These are phyloP conservation scores for Kazachstania taianensis DNA, from an alignment of 805 yeast species.

Conservation along the genomic window DNA sequence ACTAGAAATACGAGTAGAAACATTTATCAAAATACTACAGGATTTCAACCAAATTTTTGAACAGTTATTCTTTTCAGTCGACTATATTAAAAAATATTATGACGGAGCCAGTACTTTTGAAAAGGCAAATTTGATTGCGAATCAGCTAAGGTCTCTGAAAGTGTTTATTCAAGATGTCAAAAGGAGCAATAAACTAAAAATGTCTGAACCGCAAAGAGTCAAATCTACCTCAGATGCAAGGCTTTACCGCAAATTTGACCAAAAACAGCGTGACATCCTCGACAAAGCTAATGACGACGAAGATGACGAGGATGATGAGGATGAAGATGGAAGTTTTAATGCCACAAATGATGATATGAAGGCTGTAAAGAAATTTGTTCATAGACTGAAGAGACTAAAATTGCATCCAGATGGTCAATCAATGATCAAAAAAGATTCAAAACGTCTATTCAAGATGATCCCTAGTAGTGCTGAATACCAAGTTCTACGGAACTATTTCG, in stretches of 20 bases:
- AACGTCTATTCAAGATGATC: conserved; percentile 67
- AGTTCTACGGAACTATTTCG: conserved; percentile 80
- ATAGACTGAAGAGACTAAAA: conserved; percentile 56
- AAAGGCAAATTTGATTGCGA: conserved; percentile 45
- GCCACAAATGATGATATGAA: conserved; percentile 65
- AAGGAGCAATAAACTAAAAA: conserved; percentile 7
- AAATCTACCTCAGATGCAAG: conserved; percentile 7
- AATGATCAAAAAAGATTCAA: conserved; percentile 80
- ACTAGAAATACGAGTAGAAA: conserved; percentile 28
- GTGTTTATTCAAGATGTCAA: conserved; percentile 40
- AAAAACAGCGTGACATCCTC: background rate
- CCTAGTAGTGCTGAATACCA: conserved; percentile 83
- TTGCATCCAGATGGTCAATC: conserved; percentile 76
- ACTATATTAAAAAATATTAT: conserved; percentile 37
- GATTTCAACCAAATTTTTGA: conserved; percentile 34
- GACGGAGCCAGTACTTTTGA: conserved; percentile 42
- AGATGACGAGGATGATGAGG: conserved; percentile 14
- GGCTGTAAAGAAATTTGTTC: conserved; percentile 66
- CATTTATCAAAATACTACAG: conserved; percentile 27
- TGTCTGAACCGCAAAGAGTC: background rate
- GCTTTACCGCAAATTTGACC: no score
- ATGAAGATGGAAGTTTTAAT: conserved; percentile 17
- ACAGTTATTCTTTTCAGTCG: conserved; percentile 26
- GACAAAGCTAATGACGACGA: background rate
- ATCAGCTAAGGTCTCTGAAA: conserved; percentile 43